These are phyloP conservation scores for Penicillium paxilli DNA, from an alignment of 495 filamentous ascomycete species.

Conservation along the genomic window DNA sequence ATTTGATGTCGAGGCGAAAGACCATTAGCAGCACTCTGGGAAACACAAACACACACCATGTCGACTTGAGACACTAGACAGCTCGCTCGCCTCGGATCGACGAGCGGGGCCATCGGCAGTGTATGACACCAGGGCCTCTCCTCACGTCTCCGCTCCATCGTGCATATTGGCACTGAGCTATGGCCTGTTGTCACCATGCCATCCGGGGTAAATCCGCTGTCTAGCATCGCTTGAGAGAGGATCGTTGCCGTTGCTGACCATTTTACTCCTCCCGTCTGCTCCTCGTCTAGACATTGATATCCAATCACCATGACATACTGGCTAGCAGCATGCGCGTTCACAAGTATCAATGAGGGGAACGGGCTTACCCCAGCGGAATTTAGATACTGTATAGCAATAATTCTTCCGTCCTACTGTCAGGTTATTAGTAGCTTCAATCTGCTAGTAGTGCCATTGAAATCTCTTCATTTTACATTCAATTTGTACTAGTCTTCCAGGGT, in stretches of 20 bases:
- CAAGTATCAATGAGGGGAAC: background rate
- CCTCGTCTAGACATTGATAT: background rate
- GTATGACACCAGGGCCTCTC: no score
- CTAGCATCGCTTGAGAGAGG: background rate
- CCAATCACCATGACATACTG: background rate
- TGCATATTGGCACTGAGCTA: constrained; percentile 8
- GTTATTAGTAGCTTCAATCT: no score
- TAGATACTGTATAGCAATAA: no score
- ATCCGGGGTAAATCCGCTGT: constrained; percentile 5
- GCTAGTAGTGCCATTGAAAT: no score
- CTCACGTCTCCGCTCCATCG: constrained; percentile 10
- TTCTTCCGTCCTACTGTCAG: no score
- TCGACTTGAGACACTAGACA: no score
- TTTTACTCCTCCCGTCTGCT: background rate
- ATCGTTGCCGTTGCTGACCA: background rate
- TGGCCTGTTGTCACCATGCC: background rate
- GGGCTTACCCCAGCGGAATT: no score
- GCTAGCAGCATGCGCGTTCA: background rate
- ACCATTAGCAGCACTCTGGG: background rate
- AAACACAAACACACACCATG: background rate
- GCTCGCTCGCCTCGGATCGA: constrained; percentile 1
- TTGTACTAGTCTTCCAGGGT: no score
- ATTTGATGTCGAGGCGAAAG: no score
- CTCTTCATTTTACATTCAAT: no score
- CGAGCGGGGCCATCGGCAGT: constrained; percentile 11